Evolutionary conservation across 768 basidiomycete genomes (phyloP).

Genomic region (Dentipellis fragilis): DNA sequence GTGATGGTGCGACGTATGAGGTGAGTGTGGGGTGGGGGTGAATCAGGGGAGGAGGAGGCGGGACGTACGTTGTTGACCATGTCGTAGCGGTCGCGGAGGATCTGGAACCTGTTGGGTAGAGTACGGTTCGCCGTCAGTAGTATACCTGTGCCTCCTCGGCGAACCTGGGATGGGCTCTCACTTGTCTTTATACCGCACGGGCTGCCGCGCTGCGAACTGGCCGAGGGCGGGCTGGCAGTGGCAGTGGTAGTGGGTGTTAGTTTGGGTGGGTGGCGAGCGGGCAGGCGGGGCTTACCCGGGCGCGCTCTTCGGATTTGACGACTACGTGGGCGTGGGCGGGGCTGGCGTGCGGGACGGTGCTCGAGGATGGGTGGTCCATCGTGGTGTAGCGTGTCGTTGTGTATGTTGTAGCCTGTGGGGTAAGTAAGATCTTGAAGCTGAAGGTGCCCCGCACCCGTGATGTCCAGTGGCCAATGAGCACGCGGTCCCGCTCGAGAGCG

Average conservation of each 20-base stretch:
- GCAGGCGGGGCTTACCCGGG: conserved; percentile 2
- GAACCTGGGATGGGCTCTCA: background rate
- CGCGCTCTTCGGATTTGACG: conserved; percentile 13
- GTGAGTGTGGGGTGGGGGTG: too few species aligned
- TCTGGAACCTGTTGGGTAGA: conserved; percentile 7
- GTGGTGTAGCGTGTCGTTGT: background rate
- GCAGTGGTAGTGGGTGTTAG: background rate
- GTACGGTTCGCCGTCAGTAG: too few species aligned
- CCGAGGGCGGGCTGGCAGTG: background rate
- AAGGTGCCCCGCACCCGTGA: too few species aligned
- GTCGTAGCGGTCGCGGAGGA: conserved; percentile 12
- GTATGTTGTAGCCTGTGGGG: too few species aligned
- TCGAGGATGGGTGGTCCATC: background rate
- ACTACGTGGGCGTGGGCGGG: conserved; percentile 1
- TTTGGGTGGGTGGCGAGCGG: background rate
- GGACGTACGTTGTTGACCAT: conserved; percentile 5
- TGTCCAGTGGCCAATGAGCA: too few species aligned
- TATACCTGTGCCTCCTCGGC: background rate
- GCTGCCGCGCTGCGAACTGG: conserved; percentile 1
- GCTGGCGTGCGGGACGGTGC: background rate
- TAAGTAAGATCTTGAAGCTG: too few species aligned
- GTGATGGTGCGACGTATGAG: background rate
- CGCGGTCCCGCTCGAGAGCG: too few species aligned
- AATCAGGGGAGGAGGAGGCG: background rate
- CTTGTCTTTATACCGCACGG: conserved; percentile 15